Percentiles rank a stretch among this genome's conserved stretches.
Evolutionary conservation across 495 filamentous ascomycete genomes (phyloP).

Genomic region (Neurospora sp.): DNA sequence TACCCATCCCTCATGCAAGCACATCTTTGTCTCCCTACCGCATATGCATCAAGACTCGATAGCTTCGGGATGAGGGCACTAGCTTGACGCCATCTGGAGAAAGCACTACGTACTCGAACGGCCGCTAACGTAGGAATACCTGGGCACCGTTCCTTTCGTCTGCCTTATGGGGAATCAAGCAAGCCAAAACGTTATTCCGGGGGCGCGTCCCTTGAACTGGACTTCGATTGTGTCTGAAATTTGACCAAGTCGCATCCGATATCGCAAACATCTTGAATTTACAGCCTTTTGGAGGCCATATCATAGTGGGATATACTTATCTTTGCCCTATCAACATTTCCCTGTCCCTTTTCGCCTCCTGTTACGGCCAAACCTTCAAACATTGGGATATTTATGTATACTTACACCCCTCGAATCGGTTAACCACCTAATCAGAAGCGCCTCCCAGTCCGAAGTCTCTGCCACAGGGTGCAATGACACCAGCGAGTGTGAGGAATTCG

Average conservation of each 20-base stretch:
- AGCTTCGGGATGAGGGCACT: constrained; percentile 1
- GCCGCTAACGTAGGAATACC: background rate
- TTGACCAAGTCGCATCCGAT: background rate
- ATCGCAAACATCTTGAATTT: background rate
- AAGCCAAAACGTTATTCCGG: background rate
- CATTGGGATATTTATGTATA: background rate
- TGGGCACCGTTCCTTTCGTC: background rate
- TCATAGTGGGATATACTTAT: background rate
- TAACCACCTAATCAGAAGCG: background rate
- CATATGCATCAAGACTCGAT: constrained; percentile 12
- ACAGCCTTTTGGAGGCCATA: no score
- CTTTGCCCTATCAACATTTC: background rate
- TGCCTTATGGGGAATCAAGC: background rate
- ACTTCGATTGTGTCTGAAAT: background rate
- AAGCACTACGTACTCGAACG: background rate
- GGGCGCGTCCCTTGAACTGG: constrained; percentile 1
- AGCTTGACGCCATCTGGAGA: background rate
- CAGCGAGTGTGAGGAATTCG: background rate
- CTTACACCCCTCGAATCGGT: background rate
- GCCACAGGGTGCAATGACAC: constrained; percentile 2
- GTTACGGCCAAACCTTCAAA: background rate
- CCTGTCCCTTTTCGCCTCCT: background rate
- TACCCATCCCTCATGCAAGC: constrained; percentile 8
- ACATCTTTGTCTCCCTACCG: constrained; percentile 6
- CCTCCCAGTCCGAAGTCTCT: background rate